Conservation (phyloP, 805 yeast genomes). For the Saccharomycopsis sp. region DNA sequence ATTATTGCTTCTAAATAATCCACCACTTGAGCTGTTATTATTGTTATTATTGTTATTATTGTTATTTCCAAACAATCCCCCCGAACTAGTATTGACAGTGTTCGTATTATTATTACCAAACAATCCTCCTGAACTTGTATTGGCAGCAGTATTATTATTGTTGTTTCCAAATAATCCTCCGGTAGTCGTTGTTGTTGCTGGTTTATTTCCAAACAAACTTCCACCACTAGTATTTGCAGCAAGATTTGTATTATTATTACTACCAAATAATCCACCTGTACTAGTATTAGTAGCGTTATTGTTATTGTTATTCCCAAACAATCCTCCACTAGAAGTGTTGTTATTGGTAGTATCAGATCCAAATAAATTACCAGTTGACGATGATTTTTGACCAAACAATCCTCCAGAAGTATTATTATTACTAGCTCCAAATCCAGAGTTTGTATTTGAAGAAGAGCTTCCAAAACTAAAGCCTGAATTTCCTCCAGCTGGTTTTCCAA, state of each 20-base stretch:
- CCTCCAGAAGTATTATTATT: conserved; percentile 1
- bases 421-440: background rate
- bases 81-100: conserved; percentile 27
- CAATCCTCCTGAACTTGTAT: conserved; percentile 21
- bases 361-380: conserved; percentile 20
- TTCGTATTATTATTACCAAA: conserved; percentile 24
- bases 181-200: conserved; percentile 22
- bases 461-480: no score
- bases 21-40: conserved; percentile 18
- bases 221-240: conserved; percentile 22
- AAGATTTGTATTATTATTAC: conserved; percentile 21
- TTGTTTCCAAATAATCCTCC: conserved; percentile 28
- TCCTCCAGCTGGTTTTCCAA: no score
- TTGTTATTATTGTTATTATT: conserved; percentile 13
- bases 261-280: conserved; percentile 28
- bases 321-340: conserved; percentile 21
- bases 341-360: conserved; percentile 20
- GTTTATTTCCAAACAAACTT: conserved; percentile 32
- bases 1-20: conserved; percentile 22
- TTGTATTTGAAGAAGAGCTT: background rate
- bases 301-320: conserved; percentile 35
- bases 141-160: conserved; percentile 18
- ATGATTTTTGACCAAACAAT: conserved; percentile 17
- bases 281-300: conserved; percentile 23
- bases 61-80: conserved; percentile 33